phyloP scores from a whole-genome alignment of 257 asterid species.

The Anisodus acutangulus region DNA sequence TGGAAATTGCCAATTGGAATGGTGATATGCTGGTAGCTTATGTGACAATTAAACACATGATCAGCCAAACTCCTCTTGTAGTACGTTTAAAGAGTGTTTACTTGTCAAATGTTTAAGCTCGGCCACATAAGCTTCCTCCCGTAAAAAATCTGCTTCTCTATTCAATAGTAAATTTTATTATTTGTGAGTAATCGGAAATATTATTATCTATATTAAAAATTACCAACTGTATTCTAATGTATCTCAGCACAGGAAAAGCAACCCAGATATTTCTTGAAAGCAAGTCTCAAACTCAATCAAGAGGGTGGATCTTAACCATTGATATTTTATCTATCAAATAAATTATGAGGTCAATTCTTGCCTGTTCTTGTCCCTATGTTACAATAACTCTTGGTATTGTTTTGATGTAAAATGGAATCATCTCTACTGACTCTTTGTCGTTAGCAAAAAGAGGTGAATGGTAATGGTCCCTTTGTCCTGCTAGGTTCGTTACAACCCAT shows the following conservation, averaged over 20 bases:
- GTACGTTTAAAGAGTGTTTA: not conserved
- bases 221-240: not conserved
- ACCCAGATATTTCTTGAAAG: not conserved
- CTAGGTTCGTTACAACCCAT: conserved; percentile 18
- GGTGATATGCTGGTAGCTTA: not conserved
- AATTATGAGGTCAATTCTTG: not conserved
- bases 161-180: not conserved
- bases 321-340: not conserved
- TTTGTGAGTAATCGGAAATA: not conserved
- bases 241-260: not conserved
- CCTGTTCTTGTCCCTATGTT: not conserved
- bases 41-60: not conserved
- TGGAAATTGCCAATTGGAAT: not conserved
- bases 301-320: not conserved
- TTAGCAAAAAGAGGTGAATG: not conserved
- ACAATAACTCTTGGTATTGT: not conserved
- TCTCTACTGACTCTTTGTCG: not conserved
- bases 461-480: not conserved
- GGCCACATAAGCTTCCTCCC: not conserved
- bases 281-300: not conserved
- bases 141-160: not conserved
- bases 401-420: not conserved
- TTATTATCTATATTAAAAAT: not conserved
- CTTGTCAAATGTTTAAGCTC: not conserved
- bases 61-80: not conserved